Percentiles rank a stretch among this genome's conserved stretches.
phyloP scores from a whole-genome alignment of 257 asterid species.

The Solanum peruvianum region DNA sequence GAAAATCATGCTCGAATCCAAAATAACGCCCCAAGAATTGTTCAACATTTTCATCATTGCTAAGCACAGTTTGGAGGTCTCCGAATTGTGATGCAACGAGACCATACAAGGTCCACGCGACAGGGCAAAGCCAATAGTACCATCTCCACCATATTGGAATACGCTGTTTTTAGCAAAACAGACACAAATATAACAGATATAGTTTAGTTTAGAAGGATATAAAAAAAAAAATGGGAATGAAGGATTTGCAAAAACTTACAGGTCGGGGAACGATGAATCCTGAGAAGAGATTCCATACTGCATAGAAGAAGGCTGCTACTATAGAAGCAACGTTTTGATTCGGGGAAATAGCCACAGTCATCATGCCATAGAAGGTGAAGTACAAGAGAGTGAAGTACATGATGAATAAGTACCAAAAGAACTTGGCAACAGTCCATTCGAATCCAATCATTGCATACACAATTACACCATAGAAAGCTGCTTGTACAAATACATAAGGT shows the following conservation, averaged over 20 bases:
- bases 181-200: not conserved
- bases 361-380: constrained; percentile 51
- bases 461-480: constrained; percentile 12
- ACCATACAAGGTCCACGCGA: constrained; percentile 41
- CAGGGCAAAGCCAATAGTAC: constrained; percentile 37
- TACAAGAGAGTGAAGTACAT: constrained; percentile 25
- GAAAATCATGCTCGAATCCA: constrained; percentile 42
- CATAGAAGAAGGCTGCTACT: constrained; percentile 2
- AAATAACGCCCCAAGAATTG: constrained; percentile 33
- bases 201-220: not conserved
- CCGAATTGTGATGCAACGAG: constrained; percentile 32
- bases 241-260: constrained; percentile 15
- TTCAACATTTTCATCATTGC: constrained; percentile 10
- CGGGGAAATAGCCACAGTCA: constrained; percentile 34
- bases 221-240: not conserved
- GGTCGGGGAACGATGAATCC: constrained; percentile 36
- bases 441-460: constrained; percentile 39
- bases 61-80: constrained; percentile 5
- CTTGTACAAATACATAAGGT: constrained; percentile 35
- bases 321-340: constrained; percentile 33
- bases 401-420: constrained; percentile 30
- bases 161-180: constrained; percentile 2
- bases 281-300: constrained; percentile 39
- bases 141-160: constrained; percentile 61
- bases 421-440: constrained; percentile 32